These are phyloP conservation scores for Cladosporium austrohemisphaericum DNA, from an alignment of 2,329 filamentous ascomycete species.

Conservation along the genomic window DNA sequence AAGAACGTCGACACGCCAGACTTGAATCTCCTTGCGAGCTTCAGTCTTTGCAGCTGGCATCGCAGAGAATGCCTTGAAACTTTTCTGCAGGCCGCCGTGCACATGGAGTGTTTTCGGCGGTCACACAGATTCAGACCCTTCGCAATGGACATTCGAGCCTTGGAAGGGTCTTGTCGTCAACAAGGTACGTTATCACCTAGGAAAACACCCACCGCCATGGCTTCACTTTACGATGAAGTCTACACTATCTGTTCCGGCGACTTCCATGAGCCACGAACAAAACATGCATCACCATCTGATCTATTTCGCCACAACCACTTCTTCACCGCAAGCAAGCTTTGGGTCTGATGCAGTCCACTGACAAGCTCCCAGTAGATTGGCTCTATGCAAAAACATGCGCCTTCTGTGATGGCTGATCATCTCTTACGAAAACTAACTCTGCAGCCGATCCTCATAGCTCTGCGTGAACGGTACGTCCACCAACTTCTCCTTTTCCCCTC, in stretches of 20 bases:
- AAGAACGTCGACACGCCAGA: too few relatives aligned
- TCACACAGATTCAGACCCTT: too few relatives aligned
- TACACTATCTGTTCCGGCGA: constrained; percentile 36
- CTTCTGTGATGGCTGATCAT: too few relatives aligned
- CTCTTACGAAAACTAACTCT: too few relatives aligned
- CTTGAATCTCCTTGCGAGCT: too few relatives aligned
- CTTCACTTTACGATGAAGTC: constrained; percentile 29
- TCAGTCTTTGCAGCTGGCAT: too few relatives aligned
- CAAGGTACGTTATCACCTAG: constrained; percentile 17
- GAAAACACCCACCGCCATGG: not conserved
- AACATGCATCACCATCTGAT: constrained; percentile 44
- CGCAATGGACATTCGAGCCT: too few relatives aligned
- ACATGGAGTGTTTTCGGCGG: not conserved
- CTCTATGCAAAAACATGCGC: too few relatives aligned
- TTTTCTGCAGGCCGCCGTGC: too few relatives aligned
- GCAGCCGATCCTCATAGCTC: constrained; percentile 6
- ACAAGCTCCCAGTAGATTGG: not conserved
- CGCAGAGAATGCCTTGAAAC: too few relatives aligned
- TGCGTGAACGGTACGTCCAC: constrained; percentile 10
- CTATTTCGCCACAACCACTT: constrained; percentile 8
- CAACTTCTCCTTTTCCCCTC: constrained; percentile 7
- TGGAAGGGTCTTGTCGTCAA: not conserved
- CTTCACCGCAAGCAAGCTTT: not conserved
- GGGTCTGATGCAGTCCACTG: not conserved
- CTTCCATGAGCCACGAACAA: constrained; percentile 36